Evolutionary conservation across 2,329 filamentous ascomycete genomes (phyloP).

Genomic region (Myriosclerotinia curreyana): DNA sequence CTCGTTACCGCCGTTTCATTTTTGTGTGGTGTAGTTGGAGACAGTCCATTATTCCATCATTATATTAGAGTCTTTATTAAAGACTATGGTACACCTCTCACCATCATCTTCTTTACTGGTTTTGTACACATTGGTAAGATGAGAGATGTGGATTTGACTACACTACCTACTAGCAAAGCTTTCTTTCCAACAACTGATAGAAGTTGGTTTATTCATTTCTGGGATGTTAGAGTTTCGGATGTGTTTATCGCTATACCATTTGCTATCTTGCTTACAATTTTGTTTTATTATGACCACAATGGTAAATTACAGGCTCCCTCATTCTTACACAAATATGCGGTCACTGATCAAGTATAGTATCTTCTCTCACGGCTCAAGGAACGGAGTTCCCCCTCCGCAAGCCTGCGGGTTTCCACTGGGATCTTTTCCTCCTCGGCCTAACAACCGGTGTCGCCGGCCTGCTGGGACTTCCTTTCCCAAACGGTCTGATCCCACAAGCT

Average conservation of each 20-base stretch:
- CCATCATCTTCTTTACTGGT: conserved; percentile 82
- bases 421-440: conserved; percentile 74
- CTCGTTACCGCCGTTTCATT: conserved; percentile 78
- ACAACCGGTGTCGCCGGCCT: conserved; percentile 74
- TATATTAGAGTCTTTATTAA: conserved; percentile 78
- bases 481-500: conserved; percentile 79
- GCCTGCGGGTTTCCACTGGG: conserved; percentile 83
- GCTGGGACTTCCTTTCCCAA: conserved; percentile 75
- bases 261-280: conserved; percentile 73
- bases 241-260: conserved; percentile 87
- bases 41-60: conserved; percentile 69
- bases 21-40: conserved; percentile 67
- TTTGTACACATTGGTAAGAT: conserved; percentile 86
- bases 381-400: conserved; percentile 79
- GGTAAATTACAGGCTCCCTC: conserved; percentile 46
- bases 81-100: conserved; percentile 83
- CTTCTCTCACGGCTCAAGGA: conserved; percentile 77
- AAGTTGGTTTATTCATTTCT: conserved; percentile 77
- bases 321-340: neutral
- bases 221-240: conserved; percentile 69
- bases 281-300: conserved; percentile 91
- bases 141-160: conserved; percentile 64
- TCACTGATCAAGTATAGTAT: conserved; percentile 51
- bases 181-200: conserved; percentile 75
- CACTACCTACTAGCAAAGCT: conserved; percentile 70